Conservation (phyloP, 345 rosid species). For the Moricandia moricandioides region DNA sequence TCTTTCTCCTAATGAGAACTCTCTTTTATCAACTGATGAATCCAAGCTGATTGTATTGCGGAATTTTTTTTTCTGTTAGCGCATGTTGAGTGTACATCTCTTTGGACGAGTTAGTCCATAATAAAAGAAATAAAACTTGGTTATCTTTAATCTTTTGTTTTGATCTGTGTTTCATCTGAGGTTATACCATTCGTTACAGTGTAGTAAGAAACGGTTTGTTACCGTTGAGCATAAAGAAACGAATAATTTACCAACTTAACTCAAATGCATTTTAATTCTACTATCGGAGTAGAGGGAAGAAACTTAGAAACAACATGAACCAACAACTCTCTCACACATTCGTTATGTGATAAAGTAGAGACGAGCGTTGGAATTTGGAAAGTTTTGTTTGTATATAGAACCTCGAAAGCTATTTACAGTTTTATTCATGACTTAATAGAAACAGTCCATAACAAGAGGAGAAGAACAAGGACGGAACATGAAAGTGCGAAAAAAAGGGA, state of each 20-base stretch:
- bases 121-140: constrained; percentile 24
- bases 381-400: background rate
- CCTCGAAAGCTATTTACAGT: constrained; percentile 5
- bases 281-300: too few relatives aligned
- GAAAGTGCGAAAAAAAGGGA: background rate
- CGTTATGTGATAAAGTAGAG: background rate
- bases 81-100: constrained; percentile 30
- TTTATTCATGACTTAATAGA: constrained; percentile 17
- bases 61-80: background rate
- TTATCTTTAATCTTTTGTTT: background rate
- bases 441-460: background rate
- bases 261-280: too few relatives aligned
- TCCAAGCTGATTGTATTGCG: background rate
- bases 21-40: constrained; percentile 1
- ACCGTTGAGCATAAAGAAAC: too few relatives aligned
- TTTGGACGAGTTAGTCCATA: constrained; percentile 18
- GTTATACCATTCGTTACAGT: background rate
- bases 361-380: background rate
- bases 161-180: background rate
- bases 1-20: background rate
- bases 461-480: background rate
- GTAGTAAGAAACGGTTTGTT: too few relatives aligned
- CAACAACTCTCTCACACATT: too few relatives aligned
- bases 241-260: too few relatives aligned
- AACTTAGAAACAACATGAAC: too few relatives aligned